A percentile compares a stretch with the other conserved stretches of the same genome.
Conservation (phyloP, 2,329 filamentous ascomycete genomes). For the Polytolypa hystricis region DNA sequence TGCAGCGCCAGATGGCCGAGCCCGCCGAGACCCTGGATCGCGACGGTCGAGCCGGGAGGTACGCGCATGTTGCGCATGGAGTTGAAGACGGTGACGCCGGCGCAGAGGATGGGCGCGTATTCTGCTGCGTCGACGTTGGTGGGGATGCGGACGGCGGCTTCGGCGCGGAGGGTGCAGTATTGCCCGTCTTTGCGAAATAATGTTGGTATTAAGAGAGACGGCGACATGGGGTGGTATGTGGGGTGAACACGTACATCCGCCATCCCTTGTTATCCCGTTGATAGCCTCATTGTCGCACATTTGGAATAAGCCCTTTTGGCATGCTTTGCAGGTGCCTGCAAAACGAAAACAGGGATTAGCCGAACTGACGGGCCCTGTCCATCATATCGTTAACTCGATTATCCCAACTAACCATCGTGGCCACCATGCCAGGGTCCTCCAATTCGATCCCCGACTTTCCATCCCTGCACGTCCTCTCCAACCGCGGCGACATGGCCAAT, state of each 20-base stretch:
- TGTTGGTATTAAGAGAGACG: conserved; percentile 2
- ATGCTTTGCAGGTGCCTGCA: conserved; percentile 50
- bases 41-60: conserved; percentile 35
- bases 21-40: conserved; percentile 42
- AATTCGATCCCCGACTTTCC: conserved; percentile 54
- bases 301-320: conserved; percentile 54
- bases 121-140: conserved; percentile 34
- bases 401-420: conserved; percentile 20
- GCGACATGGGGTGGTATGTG: too few relatives aligned
- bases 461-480: conserved; percentile 40
- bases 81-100: conserved; percentile 43
- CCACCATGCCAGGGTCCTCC: conserved; percentile 61
- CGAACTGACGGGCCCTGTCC: background rate
- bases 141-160: conserved; percentile 36
- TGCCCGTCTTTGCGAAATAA: conserved; percentile 20
- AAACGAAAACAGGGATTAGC: background rate
- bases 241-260: conserved; percentile 45
- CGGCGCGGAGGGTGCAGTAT: conserved; percentile 27
- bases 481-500: conserved; percentile 56
- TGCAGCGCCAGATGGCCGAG: conserved; percentile 43
- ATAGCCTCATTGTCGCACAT: conserved; percentile 52
- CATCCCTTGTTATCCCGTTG: conserved; percentile 56
- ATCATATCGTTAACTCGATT: background rate
- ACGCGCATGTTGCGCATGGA: conserved; percentile 40
- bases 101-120: conserved; percentile 37